Base-by-base conservation (phyloP, 345 rosid species). In the Clarkia xantiana region DNA sequence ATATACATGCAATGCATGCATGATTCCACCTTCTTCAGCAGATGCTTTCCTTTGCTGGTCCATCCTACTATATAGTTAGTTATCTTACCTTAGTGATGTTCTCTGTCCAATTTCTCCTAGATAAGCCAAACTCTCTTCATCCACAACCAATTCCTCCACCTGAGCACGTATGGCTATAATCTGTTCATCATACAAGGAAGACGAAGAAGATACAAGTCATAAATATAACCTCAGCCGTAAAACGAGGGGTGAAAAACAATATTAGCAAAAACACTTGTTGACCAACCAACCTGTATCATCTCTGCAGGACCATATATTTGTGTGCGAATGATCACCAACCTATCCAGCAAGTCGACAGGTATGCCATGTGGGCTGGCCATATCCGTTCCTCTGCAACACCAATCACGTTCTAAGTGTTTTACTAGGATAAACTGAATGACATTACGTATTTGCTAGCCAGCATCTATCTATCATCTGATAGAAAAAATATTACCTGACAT, bases 311-410 rank as follows among this genome's bases (percentile, higher is more conserved):
- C 84, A 67, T 87, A 87, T 20, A 74, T 77, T 50, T 82, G 87
- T 1, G 96, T 84, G 40, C 89, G 73, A 62, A 91, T 72, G 9
- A 91, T 91, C 62, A 78, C 95, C 71, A 91, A 58, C 9, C 96
- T 84, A 51, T 84, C 96, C 78, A 87, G 73, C 45, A 91, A 67
- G 76, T 91, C 99, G n/a, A 91, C 85, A 51, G 99, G 95, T 47
- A 91, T 75, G 61, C 99, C 96, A 59, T 87, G 99, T 34, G 96
- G 99, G 58, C 99, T 84, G 22, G 77, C 73, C 95, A 80, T 87
- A 62, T 87, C 99, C 14, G 99, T 87, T 15, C 99, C 99, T 63
- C 99, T 87, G 83, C 76, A 75, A n/a, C n/a, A n/a, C n/a, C n/a
- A n/a, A n/a, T n/a, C n/a, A n/a, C n/a, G n/a, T n/a, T n/a, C n/a